phyloP scores from a whole-genome alignment of 2,329 filamentous ascomycete genomes.

The Botrytis deweyae region DNA sequence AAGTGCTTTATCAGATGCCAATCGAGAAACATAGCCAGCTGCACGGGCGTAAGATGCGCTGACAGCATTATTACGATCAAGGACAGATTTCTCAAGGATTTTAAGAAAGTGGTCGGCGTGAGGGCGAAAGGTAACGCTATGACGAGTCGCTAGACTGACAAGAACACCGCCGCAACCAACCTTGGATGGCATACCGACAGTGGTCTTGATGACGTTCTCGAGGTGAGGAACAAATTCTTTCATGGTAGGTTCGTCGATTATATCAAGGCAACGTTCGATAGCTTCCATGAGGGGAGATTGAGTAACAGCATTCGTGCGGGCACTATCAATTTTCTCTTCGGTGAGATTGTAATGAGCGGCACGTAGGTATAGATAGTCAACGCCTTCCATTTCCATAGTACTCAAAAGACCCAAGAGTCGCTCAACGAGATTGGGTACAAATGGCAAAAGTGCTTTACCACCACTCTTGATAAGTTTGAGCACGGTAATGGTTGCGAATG shows the following conservation, averaged over 20 bases:
- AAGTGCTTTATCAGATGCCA: conserved; percentile 51
- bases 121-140: conserved; percentile 70
- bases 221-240: conserved; percentile 68
- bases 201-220: conserved; percentile 76
- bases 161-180: conserved; percentile 85
- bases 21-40: conserved; percentile 77
- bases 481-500: conserved; percentile 79
- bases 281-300: conserved; percentile 89
- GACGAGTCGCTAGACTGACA: conserved; percentile 78
- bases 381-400: conserved; percentile 80
- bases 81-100: conserved; percentile 73
- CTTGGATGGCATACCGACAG: conserved; percentile 90
- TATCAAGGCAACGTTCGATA: conserved; percentile 83
- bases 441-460: conserved; percentile 73
- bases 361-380: conserved; percentile 92
- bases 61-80: conserved; percentile 93
- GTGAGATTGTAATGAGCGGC: conserved; percentile 81
- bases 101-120: conserved; percentile 75
- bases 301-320: conserved; percentile 77
- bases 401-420: conserved; percentile 80
- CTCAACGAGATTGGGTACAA: conserved; percentile 78
- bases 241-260: conserved; percentile 78
- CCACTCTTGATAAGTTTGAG: conserved; percentile 89
- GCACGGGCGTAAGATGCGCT: conserved; percentile 84
- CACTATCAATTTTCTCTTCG: conserved; percentile 85